Evolutionary conservation across 768 basidiomycete genomes (phyloP).

Genomic region (Gymnopilus junonius): DNA sequence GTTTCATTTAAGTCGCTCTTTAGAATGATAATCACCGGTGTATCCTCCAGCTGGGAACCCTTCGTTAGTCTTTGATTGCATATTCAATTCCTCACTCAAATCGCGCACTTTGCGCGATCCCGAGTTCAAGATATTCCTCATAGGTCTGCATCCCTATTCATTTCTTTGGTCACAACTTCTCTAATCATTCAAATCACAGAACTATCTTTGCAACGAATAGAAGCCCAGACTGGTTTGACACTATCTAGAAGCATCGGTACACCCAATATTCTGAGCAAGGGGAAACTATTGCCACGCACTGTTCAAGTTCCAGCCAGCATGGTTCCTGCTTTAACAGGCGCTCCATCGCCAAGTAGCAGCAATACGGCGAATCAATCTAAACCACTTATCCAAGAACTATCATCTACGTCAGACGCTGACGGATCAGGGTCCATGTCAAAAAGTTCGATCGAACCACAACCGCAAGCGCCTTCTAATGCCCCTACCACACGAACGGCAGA

Average conservation of each 20-base stretch:
- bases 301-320: constrained; percentile 57
- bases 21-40: constrained; percentile 5
- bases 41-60: constrained; percentile 64
- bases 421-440: constrained; percentile 7
- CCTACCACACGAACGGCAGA: constrained; percentile 3
- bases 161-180: not conserved
- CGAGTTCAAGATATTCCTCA: constrained; percentile 70
- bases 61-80: constrained; percentile 74
- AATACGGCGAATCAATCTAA: not conserved
- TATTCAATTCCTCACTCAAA: constrained; percentile 65
- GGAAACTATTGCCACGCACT: constrained; percentile 61
- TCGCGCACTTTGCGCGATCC: constrained; percentile 61
- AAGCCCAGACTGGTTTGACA: constrained; percentile 58
- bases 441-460: too few species aligned
- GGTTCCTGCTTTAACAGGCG: constrained; percentile 15
- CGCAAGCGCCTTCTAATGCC: not conserved
- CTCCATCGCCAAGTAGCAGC: constrained; percentile 2
- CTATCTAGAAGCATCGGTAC: constrained; percentile 73
- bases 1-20: constrained; percentile 17
- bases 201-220: constrained; percentile 69
- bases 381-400: constrained; percentile 51
- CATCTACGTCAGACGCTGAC: constrained; percentile 12
- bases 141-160: constrained; percentile 48
- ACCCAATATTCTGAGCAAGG: constrained; percentile 81
- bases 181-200: constrained; percentile 42